Evolutionary conservation across 768 basidiomycete species (phyloP).

Genomic region (Boletellus sp.): DNA sequence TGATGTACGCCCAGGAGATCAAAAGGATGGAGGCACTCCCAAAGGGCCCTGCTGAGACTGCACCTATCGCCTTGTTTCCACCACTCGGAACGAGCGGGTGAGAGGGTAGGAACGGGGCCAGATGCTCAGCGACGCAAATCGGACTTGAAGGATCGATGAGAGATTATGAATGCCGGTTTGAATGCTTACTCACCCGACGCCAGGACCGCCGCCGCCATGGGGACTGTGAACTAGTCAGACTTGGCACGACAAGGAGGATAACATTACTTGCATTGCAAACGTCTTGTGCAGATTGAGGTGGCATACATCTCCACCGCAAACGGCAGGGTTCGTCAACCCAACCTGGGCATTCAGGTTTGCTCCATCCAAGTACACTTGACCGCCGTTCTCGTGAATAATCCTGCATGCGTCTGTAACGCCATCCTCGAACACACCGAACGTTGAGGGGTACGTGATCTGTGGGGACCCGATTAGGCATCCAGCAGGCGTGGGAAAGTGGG

Average conservation of each 20-base stretch:
- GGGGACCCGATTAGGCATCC: conserved; percentile 9
- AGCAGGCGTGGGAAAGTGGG: conserved; percentile 5
- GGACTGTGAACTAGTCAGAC: conserved; percentile 48
- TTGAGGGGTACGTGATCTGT: conserved; percentile 94
- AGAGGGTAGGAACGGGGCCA: conserved; percentile 89
- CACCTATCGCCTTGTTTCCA: conserved; percentile 70
- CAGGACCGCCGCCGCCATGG: conserved; percentile 96
- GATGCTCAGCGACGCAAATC: conserved; percentile 91
- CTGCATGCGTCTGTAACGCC: conserved; percentile 87
- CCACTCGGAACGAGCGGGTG: conserved; percentile 73
- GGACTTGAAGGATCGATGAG: conserved; percentile 46
- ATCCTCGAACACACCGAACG: conserved; percentile 95
- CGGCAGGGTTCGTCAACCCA: conserved; percentile 87
- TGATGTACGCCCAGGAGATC: conserved; percentile 99
- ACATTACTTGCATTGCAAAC: conserved; percentile 74
- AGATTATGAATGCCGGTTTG: background rate
- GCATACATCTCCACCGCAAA: conserved; percentile 97
- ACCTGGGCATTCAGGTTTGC: conserved; percentile 95
- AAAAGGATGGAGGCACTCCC: conserved; percentile 93
- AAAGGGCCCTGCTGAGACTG: conserved; percentile 89
- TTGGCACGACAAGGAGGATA: background rate
- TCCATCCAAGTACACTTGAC: conserved; percentile 95
- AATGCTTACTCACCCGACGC: conserved; percentile 66
- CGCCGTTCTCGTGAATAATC: conserved; percentile 92
- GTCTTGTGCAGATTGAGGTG: conserved; percentile 99